Evolutionary conservation across 441 rosid genomes (phyloP).

Genomic region (Hura crepitans): DNA sequence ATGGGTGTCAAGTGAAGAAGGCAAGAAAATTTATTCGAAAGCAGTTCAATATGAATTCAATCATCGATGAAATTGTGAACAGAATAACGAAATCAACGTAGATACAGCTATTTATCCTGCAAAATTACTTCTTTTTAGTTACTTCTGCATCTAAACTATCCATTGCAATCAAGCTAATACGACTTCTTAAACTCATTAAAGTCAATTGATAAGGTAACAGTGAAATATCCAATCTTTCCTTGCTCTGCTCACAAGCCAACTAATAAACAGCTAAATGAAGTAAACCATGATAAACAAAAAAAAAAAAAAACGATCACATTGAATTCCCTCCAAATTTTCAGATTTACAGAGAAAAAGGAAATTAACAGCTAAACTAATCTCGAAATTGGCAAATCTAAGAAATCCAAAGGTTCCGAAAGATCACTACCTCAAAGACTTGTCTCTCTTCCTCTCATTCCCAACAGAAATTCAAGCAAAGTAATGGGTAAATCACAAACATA

Average conservation of each 20-base stretch:
- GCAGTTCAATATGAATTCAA: background rate
- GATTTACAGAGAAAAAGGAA: background rate
- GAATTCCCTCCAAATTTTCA: background rate
- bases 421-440: background rate
- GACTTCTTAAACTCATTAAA: background rate
- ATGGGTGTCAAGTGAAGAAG: background rate
- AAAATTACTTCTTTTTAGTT: background rate
- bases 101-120: background rate
- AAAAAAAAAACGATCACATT: no score
- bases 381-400: background rate
- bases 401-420: background rate
- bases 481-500: conserved; percentile 4
- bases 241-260: background rate
- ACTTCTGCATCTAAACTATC: background rate
- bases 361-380: background rate
- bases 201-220: background rate
- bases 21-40: background rate
- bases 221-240: background rate
- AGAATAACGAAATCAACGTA: background rate
- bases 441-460: background rate
- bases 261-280: background rate
- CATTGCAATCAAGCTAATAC: background rate
- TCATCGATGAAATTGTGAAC: background rate
- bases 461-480: background rate
- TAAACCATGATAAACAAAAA: background rate